Evolutionary conservation across 441 rosid species (phyloP).

Genomic region (Jatropha multifida): DNA sequence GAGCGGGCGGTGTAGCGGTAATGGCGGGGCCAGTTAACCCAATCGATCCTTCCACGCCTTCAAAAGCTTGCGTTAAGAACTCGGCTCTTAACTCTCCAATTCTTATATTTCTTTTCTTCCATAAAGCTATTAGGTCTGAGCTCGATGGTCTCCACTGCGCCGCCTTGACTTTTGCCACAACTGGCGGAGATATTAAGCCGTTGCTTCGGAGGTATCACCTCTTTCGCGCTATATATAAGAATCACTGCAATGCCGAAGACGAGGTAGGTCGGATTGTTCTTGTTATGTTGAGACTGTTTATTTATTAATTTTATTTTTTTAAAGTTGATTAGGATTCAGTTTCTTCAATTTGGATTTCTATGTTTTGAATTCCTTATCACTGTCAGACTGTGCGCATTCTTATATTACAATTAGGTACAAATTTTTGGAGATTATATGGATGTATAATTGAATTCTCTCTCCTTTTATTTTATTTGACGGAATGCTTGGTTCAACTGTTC

Average conservation of each 20-base stretch:
- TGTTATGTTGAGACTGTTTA: conserved; percentile 4
- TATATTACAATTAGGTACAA: background rate
- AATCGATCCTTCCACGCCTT: conserved; percentile 42
- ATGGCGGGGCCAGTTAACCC: conserved; percentile 52
- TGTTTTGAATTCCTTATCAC: background rate
- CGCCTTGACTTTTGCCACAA: conserved; percentile 53
- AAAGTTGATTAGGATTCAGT: background rate
- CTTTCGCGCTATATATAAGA: conserved; percentile 56
- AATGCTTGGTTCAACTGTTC: background rate
- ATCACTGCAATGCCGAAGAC: conserved; percentile 80
- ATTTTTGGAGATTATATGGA: background rate
- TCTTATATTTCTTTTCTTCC: conserved; percentile 67
- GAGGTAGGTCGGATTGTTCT: conserved; percentile 40
- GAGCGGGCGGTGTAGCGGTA: conserved; percentile 52
- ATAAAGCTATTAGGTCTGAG: conserved; percentile 65
- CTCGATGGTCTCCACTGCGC: conserved; percentile 65
- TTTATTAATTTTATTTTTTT: too few relatives aligned
- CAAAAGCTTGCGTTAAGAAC: conserved; percentile 43
- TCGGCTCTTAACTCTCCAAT: conserved; percentile 58
- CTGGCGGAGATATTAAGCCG: conserved; percentile 42
- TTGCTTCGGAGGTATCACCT: conserved; percentile 53
- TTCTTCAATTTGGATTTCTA: background rate
- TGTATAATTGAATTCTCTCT: conserved; percentile 3
- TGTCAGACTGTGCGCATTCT: background rate
- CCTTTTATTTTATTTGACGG: background rate